These are phyloP conservation scores for Mucor racemosus DNA, from an alignment of 371 early-diverging fungal genomes.

Conservation along the genomic window DNA sequence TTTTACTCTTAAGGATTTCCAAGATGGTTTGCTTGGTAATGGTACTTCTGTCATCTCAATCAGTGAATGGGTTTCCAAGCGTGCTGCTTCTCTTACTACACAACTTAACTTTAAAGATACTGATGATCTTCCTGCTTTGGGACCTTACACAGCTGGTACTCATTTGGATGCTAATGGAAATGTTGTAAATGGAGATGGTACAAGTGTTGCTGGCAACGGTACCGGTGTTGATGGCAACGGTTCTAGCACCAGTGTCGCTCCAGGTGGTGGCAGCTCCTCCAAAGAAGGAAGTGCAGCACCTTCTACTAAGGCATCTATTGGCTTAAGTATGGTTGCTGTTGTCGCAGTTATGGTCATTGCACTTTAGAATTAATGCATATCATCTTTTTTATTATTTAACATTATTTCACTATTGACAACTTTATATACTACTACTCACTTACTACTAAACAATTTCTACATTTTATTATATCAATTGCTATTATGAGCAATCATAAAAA, in stretches of 20 bases:
- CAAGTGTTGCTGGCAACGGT: slow-evolving; percentile 5
- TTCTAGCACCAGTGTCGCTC: background rate
- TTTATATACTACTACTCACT: background rate
- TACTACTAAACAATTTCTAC: too few relatives aligned
- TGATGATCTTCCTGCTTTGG: slow-evolving; percentile 47
- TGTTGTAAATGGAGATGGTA: slow-evolving; percentile 19
- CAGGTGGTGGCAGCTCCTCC: slow-evolving; percentile 5
- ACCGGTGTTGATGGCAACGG: background rate
- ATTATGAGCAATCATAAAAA: background rate
- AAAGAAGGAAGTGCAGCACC: slow-evolving; percentile 2
- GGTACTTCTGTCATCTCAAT: slow-evolving; percentile 25
- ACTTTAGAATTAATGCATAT: slow-evolving; percentile 1
- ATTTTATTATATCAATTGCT: background rate
- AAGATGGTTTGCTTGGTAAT: slow-evolving; percentile 42
- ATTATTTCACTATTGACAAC: slow-evolving; percentile 1
- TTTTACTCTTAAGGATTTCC: slow-evolving; percentile 49
- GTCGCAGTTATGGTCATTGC: background rate
- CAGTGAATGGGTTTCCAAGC: slow-evolving; percentile 40
- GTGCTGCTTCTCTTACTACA: slow-evolving; percentile 33
- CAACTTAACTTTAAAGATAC: slow-evolving; percentile 41
- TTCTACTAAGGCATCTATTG: slow-evolving; percentile 10
- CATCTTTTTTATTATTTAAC: background rate
- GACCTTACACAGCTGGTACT: slow-evolving; percentile 37
- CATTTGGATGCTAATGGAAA: slow-evolving; percentile 35
- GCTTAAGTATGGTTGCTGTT: background rate